phyloP scores from a whole-genome alignment of 495 filamentous ascomycete species.

The Penicillium paxilli region DNA sequence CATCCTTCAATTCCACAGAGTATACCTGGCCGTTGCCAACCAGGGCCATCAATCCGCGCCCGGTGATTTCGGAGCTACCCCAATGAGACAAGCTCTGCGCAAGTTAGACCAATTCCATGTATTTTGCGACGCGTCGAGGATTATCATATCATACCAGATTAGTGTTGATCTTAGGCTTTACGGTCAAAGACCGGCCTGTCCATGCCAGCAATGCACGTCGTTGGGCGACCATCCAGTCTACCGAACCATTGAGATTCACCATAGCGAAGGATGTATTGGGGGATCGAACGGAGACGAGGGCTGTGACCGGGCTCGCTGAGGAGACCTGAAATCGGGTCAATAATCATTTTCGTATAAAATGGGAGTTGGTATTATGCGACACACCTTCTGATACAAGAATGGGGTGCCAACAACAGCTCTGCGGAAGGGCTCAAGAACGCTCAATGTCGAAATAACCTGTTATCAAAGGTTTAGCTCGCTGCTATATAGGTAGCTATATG shows the following conservation, averaged over 20 bases:
- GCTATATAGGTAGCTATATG: not conserved
- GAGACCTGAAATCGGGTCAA: constrained; percentile 53
- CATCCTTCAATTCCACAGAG: constrained; percentile 70
- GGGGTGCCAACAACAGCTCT: constrained; percentile 79
- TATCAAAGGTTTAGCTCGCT: not conserved
- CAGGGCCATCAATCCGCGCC: constrained; percentile 81
- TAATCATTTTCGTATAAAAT: not conserved
- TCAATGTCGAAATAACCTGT: constrained; percentile 81
- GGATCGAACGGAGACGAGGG: constrained; percentile 82
- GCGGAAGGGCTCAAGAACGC: constrained; percentile 77
- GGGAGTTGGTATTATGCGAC: not conserved
- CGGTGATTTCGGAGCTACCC: constrained; percentile 86
- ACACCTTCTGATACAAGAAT: constrained; percentile 85
- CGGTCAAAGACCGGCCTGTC: constrained; percentile 84
- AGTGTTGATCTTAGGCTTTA: constrained; percentile 71
- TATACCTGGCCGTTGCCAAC: constrained; percentile 85
- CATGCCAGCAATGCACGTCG: constrained; percentile 85
- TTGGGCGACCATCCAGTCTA: constrained; percentile 93
- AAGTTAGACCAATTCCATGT: constrained; percentile 37
- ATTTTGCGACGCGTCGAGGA: not conserved
- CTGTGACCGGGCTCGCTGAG: constrained; percentile 81
- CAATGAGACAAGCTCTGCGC: constrained; percentile 76
- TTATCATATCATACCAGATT: constrained; percentile 55
- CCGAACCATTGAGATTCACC: constrained; percentile 87
- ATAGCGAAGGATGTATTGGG: constrained; percentile 81